A percentile compares a stretch with the other conserved stretches of the same genome.
Evolutionary conservation across 345 rosid species (phyloP).

Genomic region (Syzygium aromaticum): DNA sequence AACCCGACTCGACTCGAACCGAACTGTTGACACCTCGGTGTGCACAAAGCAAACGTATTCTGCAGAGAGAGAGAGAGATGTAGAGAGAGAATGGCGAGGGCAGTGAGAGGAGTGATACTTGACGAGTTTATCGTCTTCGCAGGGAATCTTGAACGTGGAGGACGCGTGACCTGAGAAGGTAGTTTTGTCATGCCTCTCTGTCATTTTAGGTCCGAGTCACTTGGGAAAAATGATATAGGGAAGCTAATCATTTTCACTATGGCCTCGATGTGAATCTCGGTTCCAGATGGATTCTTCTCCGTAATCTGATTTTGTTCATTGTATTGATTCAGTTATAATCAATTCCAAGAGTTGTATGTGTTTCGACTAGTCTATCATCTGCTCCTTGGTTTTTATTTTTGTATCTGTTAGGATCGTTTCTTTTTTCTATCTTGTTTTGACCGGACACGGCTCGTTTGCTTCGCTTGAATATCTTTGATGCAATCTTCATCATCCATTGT

Average conservation of each 20-base stretch:
- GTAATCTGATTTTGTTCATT: neutral
- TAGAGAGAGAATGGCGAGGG: neutral
- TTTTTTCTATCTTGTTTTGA: neutral
- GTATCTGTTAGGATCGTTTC: neutral
- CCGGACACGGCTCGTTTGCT: neutral
- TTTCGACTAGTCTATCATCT: no score
- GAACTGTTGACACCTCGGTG: neutral
- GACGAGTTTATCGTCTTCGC: no score
- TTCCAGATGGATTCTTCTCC: neutral
- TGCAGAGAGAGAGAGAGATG: no score
- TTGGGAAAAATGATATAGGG: neutral
- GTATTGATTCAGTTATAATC: no score
- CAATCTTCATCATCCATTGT: neutral
- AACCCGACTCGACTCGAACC: neutral
- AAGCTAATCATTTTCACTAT: neutral
- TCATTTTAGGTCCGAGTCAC: no score
- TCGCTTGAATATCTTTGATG: neutral
- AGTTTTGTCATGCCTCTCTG: neutral
- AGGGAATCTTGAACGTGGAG: no score
- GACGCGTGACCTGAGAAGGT: constrained; percentile 16
- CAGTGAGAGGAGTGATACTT: constrained; percentile 30
- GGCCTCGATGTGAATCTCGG: neutral
- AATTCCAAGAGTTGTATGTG: no score
- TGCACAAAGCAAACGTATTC: no score
- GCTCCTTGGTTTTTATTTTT: neutral